Evolutionary conservation across 495 filamentous ascomycete species (phyloP), one percentile per base, ranked within the genome.

Genomic region (Entonaema liquescens): DNA sequence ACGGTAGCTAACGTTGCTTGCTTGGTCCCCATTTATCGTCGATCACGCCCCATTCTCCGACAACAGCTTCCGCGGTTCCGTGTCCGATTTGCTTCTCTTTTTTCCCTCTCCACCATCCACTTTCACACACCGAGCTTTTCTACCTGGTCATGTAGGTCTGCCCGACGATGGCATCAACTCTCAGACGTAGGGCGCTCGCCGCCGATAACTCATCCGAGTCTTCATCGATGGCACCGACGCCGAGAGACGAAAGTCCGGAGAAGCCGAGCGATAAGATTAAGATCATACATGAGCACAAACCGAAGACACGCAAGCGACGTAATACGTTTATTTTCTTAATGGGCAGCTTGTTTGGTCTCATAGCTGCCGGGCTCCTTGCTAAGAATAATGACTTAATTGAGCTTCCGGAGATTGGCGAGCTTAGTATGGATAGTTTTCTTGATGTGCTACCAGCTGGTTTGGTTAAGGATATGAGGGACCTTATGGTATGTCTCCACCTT

Each of bases 371-470:
- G 42, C 91, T 96, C 78, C 94, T 98, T 70, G 94, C 93, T 19
- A 87, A 89, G 55, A 92, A 86, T 76, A 91, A 92, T 80, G 92
- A 97, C 73, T 85, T 96, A 57, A 91, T 96, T 68, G 92, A 91
- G 63, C 81, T 98, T 63, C 91, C 92, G 47, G 89, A 89, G 64
- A 76, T 97, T 60, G 86, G 90, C 76, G 91, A 95, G 63, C 79
- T 98, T 74, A 94, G 93, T 78, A 85, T 97, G 79, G 93, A 97
- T 61, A 87, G 87, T 11, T 79, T 97, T 61, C 82, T 95, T 31
- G 93, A 97, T 75, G 91, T 90, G 0, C 85, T 98, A 31, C 94
- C 94, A 1, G 91, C 92, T 19, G 90, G 91, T 3, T 86, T 98
- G 53, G 80, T 97, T 29, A 88, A 84, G 65, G 94, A 98, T 80